Evolutionary conservation across 345 rosid genomes (phyloP), one percentile per base, ranked within the genome.

Genomic region (Lumnitzera racemosa): DNA sequence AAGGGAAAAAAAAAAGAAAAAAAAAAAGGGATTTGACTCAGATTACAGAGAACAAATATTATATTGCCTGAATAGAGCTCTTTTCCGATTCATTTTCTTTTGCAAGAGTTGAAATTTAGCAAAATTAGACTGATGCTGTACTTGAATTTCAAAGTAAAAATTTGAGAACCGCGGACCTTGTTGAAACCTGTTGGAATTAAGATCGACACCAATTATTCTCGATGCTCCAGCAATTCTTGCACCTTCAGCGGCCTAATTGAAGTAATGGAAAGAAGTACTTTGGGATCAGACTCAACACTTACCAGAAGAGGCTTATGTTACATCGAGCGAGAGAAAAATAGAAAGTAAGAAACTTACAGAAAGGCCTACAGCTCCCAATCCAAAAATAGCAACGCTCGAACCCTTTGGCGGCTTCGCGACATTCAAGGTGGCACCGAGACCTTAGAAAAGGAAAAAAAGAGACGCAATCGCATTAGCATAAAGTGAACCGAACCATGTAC

Each of bases 361-460:
- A 4, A 75, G 67, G 49, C 83, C 83, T 46, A 78, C 80, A 54
- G 80, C 83, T 46, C 83, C 83, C 8, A 78, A 51, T 50, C 83
- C 83, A 57, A 72, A 78, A 23, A 78, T 27, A 29, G 83, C 75
- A 2, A 78, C 68, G 9, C 73, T 60, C 0, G 66, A 56, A 48
- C 80, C 78, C 57, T 64, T 67, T 0, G 54, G 46, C 13, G 80
- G 83, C 58, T 78, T 78, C 4, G 80, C 77, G 29, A 78, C 83
- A 58, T 78, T 78, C 25, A 78, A 46, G 20, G 75, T 70, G 12
- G 80, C 76, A 49, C 83, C 80, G 36, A 74, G 59, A 36, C 82
- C 82, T 74, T 65, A 41, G 58, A 55, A 11, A 12, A n/a, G 15
- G 47, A 31, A 25, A 46, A 47, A 16, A 13, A 27, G 31, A 41